Conservation (phyloP, 805 yeast species). For the Kazachstania kunashirensis region DNA sequence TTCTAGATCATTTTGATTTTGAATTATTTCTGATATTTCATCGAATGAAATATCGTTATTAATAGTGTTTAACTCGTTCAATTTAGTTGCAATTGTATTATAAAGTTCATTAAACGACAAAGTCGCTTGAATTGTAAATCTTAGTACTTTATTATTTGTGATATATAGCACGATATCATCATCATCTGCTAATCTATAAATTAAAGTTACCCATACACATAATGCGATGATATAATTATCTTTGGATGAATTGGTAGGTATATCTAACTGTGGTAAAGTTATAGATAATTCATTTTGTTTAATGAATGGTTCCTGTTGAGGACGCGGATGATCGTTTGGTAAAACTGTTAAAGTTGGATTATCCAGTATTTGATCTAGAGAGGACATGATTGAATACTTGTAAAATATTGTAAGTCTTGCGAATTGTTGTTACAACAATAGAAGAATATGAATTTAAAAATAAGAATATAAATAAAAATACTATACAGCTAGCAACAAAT, state of each 20-base stretch:
- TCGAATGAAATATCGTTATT: conserved; percentile 38
- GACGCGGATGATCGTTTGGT: conserved; percentile 81
- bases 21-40: conserved; percentile 45
- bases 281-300: conserved; percentile 44
- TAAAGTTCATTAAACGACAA: conserved; percentile 46
- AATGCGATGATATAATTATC: conserved; percentile 43
- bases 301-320: conserved; percentile 55
- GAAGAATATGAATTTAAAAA: too few relatives aligned
- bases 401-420: too few relatives aligned
- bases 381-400: conserved; percentile 5
- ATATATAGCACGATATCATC: conserved; percentile 79
- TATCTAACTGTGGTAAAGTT: conserved; percentile 25
- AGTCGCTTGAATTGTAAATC: conserved; percentile 50
- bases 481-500: too few relatives aligned
- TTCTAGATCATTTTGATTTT: conserved; percentile 41
- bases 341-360: conserved; percentile 78
- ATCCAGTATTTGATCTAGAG: conserved; percentile 37
- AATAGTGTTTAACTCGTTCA: conserved; percentile 18
- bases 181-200: conserved; percentile 82
- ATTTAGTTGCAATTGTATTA: conserved; percentile 32
- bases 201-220: conserved; percentile 58
- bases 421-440: too few relatives aligned
- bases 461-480: too few relatives aligned
- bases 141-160: conserved; percentile 39
- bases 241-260: conserved; percentile 14